phyloP scores from a whole-genome alignment of 805 yeast species.

The Scheffersomyces lignosus region DNA sequence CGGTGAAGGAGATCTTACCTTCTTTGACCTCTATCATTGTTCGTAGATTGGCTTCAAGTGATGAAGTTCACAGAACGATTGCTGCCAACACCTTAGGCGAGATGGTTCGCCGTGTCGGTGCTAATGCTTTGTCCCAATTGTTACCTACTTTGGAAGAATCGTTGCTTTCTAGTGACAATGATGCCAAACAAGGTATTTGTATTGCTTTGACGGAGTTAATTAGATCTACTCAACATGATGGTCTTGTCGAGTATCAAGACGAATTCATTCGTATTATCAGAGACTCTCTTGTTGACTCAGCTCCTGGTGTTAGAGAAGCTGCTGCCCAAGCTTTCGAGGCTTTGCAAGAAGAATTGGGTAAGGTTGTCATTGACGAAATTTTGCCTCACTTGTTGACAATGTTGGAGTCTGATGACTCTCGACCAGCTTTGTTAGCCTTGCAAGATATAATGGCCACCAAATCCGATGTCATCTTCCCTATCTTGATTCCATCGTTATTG shows the following conservation, averaged over 20 bases:
- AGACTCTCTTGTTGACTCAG: slow-evolving; percentile 73
- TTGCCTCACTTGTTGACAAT: slow-evolving; percentile 77
- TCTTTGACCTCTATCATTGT: slow-evolving; percentile 78
- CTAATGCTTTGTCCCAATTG: slow-evolving; percentile 77
- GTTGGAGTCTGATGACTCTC: slow-evolving; percentile 60
- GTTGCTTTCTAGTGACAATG: slow-evolving; percentile 56
- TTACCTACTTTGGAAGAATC: slow-evolving; percentile 81
- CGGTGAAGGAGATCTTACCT: slow-evolving; percentile 89
- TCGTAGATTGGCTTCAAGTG: slow-evolving; percentile 78
- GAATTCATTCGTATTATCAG: slow-evolving; percentile 74
- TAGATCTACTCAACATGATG: slow-evolving; percentile 64
- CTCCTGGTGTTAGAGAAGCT: slow-evolving; percentile 76
- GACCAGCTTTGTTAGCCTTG: slow-evolving; percentile 80
- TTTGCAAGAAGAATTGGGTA: slow-evolving; percentile 79
- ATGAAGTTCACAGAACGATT: slow-evolving; percentile 74
- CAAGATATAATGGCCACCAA: slow-evolving; percentile 90
- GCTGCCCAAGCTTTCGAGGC: slow-evolving; percentile 92
- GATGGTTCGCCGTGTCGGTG: slow-evolving; percentile 89
- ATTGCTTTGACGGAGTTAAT: slow-evolving; percentile 86
- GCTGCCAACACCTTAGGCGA: slow-evolving; percentile 96
- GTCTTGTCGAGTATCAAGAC: slow-evolving; percentile 63
- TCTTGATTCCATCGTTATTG: slow-evolving; percentile 81
- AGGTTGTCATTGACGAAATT: slow-evolving; percentile 82
- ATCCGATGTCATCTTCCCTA: slow-evolving; percentile 91
- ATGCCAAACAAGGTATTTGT: slow-evolving; percentile 94